Evolutionary conservation across 108 stramenopile species (phyloP), one percentile per base, ranked within the genome.

Genomic region (Licmophora abbreviata): DNA sequence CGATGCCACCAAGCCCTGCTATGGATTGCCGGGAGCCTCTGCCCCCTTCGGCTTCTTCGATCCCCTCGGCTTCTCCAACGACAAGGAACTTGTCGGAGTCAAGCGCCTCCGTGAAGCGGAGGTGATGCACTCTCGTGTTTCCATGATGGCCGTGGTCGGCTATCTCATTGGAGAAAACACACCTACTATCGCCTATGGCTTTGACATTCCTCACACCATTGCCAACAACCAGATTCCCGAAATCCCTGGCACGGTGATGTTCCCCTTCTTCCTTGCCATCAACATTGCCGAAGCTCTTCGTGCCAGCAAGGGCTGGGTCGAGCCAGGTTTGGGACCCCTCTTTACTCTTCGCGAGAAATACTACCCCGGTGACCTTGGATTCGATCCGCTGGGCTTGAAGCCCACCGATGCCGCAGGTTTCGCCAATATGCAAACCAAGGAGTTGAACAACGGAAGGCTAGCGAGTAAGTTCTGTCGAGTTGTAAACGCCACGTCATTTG

Each of bases 161-260:
- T 69, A 66, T 44, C 34, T 35, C 34, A 35, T 35, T 35, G 34
- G 34, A 35, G 34, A 35, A 12, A 35, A 12, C 12, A 35, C 34
- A 9, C 34, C 34, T 35, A 35, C 34, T 35, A 43, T 7, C 10
- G 30, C 79, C 74, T 53, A 65, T 59, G 18, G 63, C 61, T 28
- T 69, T 74, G 61, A 82, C 70, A 44, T 15, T 1, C 38, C 38
- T 40, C 74, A 64, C 54, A 70, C 65, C 38, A 75, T 75, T 51
- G 82, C 80, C 44, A 81, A 81, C 69, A 70, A 64, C 47, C 76
- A 78, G 66, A 52, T 87, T 48, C 70, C 79, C 34, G 60, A 72
- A 61, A 51, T 74, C 20, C 59, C 64, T 32, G 63, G 72, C 32
- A 58, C 61, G 6, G 53, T 77, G 30, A 51, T 74, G 31, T 69